A percentile compares a stretch with the other conserved stretches of the same genome.
These are phyloP conservation scores for Arctium minus DNA, from an alignment of 129 eudicot species.

Conservation along the genomic window DNA sequence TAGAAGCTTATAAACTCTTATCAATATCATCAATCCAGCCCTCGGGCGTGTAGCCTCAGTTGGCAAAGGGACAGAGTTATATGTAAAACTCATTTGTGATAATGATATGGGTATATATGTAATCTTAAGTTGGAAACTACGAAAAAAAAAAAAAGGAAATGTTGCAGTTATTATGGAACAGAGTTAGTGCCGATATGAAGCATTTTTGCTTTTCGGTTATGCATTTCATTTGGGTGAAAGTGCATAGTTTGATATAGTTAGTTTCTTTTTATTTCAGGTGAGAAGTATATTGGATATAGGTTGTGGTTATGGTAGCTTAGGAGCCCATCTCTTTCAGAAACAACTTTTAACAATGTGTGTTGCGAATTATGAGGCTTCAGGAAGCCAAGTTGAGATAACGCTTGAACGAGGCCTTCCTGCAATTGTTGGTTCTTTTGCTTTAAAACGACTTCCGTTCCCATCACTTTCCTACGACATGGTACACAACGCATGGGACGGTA, in stretches of 20 bases:
- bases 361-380: constrained; percentile 92
- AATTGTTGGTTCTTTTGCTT: constrained; percentile 76
- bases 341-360: constrained; percentile 78
- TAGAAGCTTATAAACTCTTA: background rate
- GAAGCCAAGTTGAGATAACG: constrained; percentile 95
- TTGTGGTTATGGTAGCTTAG: constrained; percentile 98
- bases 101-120: background rate
- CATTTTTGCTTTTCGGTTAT: background rate
- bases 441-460: constrained; percentile 81
- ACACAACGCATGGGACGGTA: constrained; percentile 75
- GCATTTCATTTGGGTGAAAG: background rate
- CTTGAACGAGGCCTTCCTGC: constrained; percentile 98
- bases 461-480: constrained; percentile 95
- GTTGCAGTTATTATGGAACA: background rate
- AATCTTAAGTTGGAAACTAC: background rate
- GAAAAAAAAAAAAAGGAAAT: background rate
- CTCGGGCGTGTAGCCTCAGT: too few species aligned
- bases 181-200: background rate
- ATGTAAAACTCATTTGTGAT: background rate
- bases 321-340: constrained; percentile 82
- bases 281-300: constrained; percentile 85
- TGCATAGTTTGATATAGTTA: background rate
- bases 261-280: constrained; percentile 47
- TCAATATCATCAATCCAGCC: background rate
- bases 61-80: background rate